Percentiles rank a stretch among this genome's conserved stretches.
phyloP scores from a whole-genome alignment of 2,329 filamentous ascomycete species.

The Colletotrichum sidae region DNA sequence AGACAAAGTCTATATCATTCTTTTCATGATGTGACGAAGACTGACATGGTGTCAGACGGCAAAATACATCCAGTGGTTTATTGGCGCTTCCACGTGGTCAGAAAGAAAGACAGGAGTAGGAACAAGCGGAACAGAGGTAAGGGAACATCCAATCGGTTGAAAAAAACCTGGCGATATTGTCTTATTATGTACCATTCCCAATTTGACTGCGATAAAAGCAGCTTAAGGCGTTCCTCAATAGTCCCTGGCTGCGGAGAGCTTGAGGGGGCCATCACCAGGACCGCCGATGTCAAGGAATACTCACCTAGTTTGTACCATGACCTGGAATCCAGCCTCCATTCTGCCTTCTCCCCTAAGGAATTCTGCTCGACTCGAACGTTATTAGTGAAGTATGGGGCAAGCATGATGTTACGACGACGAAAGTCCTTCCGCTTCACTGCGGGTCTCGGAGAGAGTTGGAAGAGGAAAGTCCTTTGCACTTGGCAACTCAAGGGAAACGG shows the following conservation, averaged over 20 bases:
- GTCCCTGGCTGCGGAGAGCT: background rate
- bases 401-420: background rate
- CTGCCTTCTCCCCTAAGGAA: background rate
- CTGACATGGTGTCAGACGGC: background rate
- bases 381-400: background rate
- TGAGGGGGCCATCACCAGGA: background rate
- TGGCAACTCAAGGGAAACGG: background rate
- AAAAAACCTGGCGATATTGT: background rate
- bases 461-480: background rate
- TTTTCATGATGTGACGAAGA: background rate
- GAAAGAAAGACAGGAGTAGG: background rate
- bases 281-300: constrained; percentile 4
- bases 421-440: background rate
- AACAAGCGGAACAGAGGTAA: background rate
- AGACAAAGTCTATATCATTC: background rate
- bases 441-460: background rate
- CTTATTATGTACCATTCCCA: background rate
- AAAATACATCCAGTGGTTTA: background rate
- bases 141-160: background rate
- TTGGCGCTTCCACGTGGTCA: background rate
- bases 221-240: background rate
- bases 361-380: background rate
- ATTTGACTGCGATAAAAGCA: background rate
- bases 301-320: background rate
- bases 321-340: background rate